Percentiles rank a stretch among this genome's conserved stretches.
These are phyloP conservation scores for Fusarium euwallaceae DNA, from an alignment of 2,329 filamentous ascomycete genomes.

Conservation along the genomic window DNA sequence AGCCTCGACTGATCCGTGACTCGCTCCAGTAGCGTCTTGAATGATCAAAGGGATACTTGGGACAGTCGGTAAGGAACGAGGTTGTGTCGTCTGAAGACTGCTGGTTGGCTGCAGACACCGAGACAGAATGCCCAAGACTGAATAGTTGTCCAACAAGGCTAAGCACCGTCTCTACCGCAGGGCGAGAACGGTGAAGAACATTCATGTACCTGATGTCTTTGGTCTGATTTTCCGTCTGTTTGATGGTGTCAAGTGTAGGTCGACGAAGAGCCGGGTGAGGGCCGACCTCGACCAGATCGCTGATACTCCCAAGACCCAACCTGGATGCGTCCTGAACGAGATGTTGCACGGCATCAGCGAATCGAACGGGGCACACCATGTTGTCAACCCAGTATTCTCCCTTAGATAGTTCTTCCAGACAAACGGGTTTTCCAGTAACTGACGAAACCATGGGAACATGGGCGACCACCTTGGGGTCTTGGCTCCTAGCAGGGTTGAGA, in stretches of 20 bases:
- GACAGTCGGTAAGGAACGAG: conserved; percentile 2
- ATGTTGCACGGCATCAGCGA: conserved; percentile 48
- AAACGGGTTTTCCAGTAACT: conserved; percentile 53
- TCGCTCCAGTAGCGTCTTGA: conserved; percentile 53
- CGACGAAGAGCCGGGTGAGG: conserved; percentile 40
- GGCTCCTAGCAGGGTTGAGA: background rate
- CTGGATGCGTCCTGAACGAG: conserved; percentile 4
- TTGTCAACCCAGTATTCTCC: conserved; percentile 58
- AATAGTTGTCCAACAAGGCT: conserved; percentile 5
- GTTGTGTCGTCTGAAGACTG: background rate
- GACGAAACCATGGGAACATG: conserved; percentile 51
- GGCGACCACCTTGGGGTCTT: background rate
- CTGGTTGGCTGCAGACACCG: background rate
- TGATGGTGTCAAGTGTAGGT: conserved; percentile 20
- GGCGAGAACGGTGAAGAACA: background rate
- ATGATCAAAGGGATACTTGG: conserved; percentile 9
- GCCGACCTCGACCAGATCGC: conserved; percentile 42
- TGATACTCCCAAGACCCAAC: background rate
- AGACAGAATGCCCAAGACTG: background rate
- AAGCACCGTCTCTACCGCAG: background rate
- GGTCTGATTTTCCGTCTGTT: background rate
- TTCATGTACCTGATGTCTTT: background rate
- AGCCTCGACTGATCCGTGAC: conserved; percentile 44
- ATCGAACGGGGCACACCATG: conserved; percentile 52
- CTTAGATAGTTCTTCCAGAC: conserved; percentile 50